Evolutionary conservation across 805 yeast genomes (phyloP).

Genomic region (Kodamaea jinghongensis): DNA sequence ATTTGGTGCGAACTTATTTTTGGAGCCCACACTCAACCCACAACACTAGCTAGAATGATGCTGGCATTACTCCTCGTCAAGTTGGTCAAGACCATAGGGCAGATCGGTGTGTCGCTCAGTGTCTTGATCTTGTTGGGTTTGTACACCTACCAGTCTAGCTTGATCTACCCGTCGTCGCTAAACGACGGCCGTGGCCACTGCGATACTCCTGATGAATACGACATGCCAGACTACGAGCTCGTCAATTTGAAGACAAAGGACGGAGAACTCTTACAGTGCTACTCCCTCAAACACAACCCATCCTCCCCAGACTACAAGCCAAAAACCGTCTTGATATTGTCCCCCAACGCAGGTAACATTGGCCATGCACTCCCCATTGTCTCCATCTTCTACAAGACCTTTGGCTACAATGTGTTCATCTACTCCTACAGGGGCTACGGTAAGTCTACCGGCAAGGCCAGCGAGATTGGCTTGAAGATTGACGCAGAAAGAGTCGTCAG

Average conservation of each 20-base stretch:
- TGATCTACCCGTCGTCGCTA: conserved; percentile 82
- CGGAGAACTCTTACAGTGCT: conserved; percentile 66
- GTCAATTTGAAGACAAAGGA: conserved; percentile 64
- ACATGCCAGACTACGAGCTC: conserved; percentile 57
- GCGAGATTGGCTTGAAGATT: conserved; percentile 73
- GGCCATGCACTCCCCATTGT: conserved; percentile 88
- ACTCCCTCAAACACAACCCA: conserved; percentile 51
- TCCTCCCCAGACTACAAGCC: conserved; percentile 38
- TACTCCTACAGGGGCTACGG: conserved; percentile 95
- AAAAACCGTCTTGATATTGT: conserved; percentile 72
- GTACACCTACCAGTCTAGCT: conserved; percentile 57
- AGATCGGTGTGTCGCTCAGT: conserved; percentile 44
- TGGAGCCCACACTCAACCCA: no score
- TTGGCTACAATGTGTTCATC: conserved; percentile 74
- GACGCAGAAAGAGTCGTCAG: conserved; percentile 76
- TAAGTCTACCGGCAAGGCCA: conserved; percentile 67
- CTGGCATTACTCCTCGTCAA: no score
- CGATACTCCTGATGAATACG: conserved; percentile 72
- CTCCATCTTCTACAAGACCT: conserved; percentile 55
- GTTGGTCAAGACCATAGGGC: conserved; percentile 28
- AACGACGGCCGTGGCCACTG: conserved; percentile 72
- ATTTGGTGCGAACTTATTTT: no score
- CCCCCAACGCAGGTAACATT: conserved; percentile 96
- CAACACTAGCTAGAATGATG: background rate
- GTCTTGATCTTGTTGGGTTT: conserved; percentile 48